Conservation (phyloP, 495 filamentous ascomycete species). For the Daldinia loculata region DNA sequence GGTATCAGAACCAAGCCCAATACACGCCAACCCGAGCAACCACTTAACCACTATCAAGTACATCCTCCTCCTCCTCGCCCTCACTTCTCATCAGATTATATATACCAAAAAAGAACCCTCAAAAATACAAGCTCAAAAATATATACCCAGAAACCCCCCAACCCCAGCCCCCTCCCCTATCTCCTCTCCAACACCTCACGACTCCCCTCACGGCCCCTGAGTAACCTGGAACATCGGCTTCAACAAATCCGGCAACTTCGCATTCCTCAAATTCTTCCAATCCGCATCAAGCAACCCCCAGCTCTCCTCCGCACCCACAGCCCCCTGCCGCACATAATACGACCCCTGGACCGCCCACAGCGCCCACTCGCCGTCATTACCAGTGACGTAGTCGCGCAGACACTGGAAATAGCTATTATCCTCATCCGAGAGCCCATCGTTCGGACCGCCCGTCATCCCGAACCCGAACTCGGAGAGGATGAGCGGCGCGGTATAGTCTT, state of each 20-base stretch:
- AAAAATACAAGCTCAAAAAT: background rate
- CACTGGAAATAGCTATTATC: slow-evolving; percentile 54
- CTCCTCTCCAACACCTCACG: no score
- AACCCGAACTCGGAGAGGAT: slow-evolving; percentile 61
- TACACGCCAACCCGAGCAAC: background rate
- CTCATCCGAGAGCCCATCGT: slow-evolving; percentile 46
- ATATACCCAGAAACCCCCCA: background rate
- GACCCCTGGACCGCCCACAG: slow-evolving; percentile 60
- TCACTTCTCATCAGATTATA: background rate
- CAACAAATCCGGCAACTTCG: slow-evolving; percentile 46
- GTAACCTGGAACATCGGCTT: slow-evolving; percentile 54
- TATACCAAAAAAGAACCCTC: background rate
- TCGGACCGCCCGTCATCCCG: slow-evolving; percentile 52
- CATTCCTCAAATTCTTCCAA: slow-evolving; percentile 59
- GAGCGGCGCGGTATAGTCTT: slow-evolving; percentile 56
- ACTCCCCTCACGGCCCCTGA: slow-evolving; percentile 49
- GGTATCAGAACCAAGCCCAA: slow-evolving; percentile 5
- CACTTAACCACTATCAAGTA: background rate
- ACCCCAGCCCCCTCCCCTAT: no score
- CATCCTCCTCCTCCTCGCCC: background rate
- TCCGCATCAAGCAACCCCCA: slow-evolving; percentile 56
- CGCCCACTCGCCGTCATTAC: slow-evolving; percentile 62
- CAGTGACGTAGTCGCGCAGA: slow-evolving; percentile 53
- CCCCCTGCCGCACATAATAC: slow-evolving; percentile 58
- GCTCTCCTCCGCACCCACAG: slow-evolving; percentile 53